A percentile compares a stretch with the other conserved stretches of the same genome.
Evolutionary conservation across 495 filamentous ascomycete genomes (phyloP).

Genomic region (Paragyromitra xinjiangensis): DNA sequence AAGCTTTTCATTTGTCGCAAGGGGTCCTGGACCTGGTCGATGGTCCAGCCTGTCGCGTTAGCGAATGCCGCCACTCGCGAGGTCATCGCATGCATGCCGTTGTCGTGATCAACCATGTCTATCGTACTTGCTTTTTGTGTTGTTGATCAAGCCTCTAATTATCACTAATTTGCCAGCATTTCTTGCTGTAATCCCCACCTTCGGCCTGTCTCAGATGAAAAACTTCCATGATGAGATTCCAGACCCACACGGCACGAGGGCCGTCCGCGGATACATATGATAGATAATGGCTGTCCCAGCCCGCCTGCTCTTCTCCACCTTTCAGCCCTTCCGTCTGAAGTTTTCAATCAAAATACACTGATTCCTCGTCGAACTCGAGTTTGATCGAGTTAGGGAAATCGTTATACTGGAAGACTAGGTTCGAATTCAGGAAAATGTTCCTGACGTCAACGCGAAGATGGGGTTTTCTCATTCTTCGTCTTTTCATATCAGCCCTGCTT

Average conservation of each 20-base stretch:
- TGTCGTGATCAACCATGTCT: slow-evolving; percentile 26
- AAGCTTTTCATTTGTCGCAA: slow-evolving; percentile 38
- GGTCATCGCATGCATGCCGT: background rate
- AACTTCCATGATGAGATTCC: slow-evolving; percentile 23
- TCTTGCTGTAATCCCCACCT: slow-evolving; percentile 24
- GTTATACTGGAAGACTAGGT: slow-evolving; percentile 20
- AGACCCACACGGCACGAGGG: slow-evolving; percentile 18
- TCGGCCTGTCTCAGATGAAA: slow-evolving; percentile 27
- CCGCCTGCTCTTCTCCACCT: slow-evolving; percentile 34
- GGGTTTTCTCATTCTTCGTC: slow-evolving; percentile 25
- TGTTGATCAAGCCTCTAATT: slow-evolving; percentile 15
- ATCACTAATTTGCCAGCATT: slow-evolving; percentile 41
- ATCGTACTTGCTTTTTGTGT: slow-evolving; percentile 27
- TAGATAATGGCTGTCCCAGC: slow-evolving; percentile 18
- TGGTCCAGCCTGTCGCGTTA: slow-evolving; percentile 11
- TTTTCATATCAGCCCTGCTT: slow-evolving; percentile 21
- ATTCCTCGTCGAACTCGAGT: background rate
- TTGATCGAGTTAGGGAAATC: slow-evolving; percentile 1
- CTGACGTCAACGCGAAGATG: slow-evolving; percentile 31
- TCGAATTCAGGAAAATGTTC: slow-evolving; percentile 34
- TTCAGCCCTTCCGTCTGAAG: slow-evolving; percentile 35
- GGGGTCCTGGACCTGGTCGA: background rate
- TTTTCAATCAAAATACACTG: slow-evolving; percentile 12
- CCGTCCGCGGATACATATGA: slow-evolving; percentile 15
- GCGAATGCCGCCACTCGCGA: slow-evolving; percentile 14